Evolutionary conservation across 352 stramenopile species (phyloP).

Genomic region (Globisporangium sylvaticum): DNA sequence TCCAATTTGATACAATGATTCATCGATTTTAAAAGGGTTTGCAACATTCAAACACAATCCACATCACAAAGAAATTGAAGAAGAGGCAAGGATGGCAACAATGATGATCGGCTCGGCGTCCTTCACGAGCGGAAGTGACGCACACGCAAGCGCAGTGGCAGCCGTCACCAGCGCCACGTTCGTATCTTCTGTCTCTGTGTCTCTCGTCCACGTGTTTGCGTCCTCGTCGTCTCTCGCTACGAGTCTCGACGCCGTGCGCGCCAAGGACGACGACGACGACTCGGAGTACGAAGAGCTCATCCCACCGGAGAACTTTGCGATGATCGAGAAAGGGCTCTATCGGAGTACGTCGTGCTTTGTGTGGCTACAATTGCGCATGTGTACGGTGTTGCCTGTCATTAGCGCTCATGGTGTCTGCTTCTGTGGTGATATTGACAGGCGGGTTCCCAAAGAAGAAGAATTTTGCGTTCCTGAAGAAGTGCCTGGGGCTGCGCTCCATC

Average conservation of each 20-base stretch:
- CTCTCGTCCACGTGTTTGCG: neutral
- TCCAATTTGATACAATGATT: neutral
- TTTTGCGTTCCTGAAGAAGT: constrained; percentile 79
- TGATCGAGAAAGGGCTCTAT: constrained; percentile 86
- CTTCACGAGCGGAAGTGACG: neutral
- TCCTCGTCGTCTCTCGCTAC: neutral
- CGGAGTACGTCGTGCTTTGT: constrained; percentile 39
- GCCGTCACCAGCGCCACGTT: neutral
- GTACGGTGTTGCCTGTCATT: neutral
- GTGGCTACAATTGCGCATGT: neutral
- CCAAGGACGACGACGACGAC: constrained; percentile 61
- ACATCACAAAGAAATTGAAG: neutral
- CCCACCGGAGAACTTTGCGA: constrained; percentile 85
- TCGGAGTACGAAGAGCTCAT: constrained; percentile 81
- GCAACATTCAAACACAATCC: neutral
- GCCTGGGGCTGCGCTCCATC: constrained; percentile 74
- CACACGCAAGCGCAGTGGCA: neutral
- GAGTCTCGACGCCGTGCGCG: constrained; percentile 7
- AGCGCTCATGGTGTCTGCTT: neutral
- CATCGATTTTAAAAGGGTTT: neutral
- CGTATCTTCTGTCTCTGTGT: neutral
- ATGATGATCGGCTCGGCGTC: neutral
- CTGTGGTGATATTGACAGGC: constrained; percentile 19
- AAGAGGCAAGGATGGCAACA: neutral
- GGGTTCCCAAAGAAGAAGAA: constrained; percentile 90